Base-by-base conservation (phyloP, 371 early-diverging fungal species). In the Mucor lusitanicus region DNA sequence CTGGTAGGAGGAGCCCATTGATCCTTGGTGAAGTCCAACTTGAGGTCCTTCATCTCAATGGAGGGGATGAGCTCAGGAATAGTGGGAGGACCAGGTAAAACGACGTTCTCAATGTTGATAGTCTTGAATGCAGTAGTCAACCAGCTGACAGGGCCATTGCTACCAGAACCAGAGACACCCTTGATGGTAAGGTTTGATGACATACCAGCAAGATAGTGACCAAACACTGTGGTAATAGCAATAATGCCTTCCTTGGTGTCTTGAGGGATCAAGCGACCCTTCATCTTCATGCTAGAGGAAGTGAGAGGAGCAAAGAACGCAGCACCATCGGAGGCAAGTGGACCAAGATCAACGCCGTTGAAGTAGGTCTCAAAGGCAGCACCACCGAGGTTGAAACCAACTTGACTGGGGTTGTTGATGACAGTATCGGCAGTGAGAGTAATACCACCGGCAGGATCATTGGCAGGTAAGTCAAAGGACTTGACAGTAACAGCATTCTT, bases 401-500 rank as follows among this genome's bases (percentile, higher is more conserved):
- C 76, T 70, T 85, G 86, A 61, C 80, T 80, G 8, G 88, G 88
- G 67, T 79, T 79, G 56, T 70, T 72, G 61, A 88, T 81, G 7
- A 77, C 71, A 12, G 88, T 85, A 12, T 75, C 30, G 48, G 87
- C 79, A 33, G 70, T 74, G 27, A 88, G 71, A 8, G 82, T 78
- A 61, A 88, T 87, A 78, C 87, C 87, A 59, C 84, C 83, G 25
- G 63, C 67, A 55, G 87, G 82, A 59, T 86, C 86, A 59, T 87
- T 82, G 17, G 82, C 67, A 56, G 88, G 88, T 32, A 88, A 70
- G 63, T 87, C 74, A 75, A 87, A 86, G 2, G 77, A 74, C 54
- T 77, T 71, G 59, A 88, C 82, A 17, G 71, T 80, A 39, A 88
- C 87, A 13, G 73, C 75, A 65, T 84, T 79, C 70, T 76, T 82